Conservation (phyloP, 768 basidiomycete genomes). For the Suillus occidentalis region DNA sequence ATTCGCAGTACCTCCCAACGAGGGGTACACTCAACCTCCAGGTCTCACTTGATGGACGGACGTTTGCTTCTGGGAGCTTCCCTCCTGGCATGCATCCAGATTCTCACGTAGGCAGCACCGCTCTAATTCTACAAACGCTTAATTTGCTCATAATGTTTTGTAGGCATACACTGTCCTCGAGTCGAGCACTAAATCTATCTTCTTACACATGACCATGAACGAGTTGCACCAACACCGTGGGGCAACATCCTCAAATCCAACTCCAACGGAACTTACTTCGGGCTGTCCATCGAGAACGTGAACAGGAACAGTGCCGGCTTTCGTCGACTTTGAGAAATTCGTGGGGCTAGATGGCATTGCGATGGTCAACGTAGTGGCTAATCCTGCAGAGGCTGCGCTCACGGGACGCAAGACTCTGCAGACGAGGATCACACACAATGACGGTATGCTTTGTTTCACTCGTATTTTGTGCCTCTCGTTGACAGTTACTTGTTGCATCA, state of each 20-base stretch:
- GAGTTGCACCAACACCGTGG: conserved; percentile 72
- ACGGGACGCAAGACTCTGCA: conserved; percentile 75
- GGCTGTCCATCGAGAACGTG: conserved; percentile 80
- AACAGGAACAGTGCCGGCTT: conserved; percentile 91
- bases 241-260: conserved; percentile 95
- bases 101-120: conserved; percentile 67
- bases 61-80: conserved; percentile 85
- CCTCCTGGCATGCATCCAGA: conserved; percentile 88
- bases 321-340: conserved; percentile 98
- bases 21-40: conserved; percentile 74
- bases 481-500: conserved; percentile 27
- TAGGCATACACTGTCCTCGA: conserved; percentile 94
- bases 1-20: conserved; percentile 47
- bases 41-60: conserved; percentile 88
- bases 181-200: conserved; percentile 89
- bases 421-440: conserved; percentile 93
- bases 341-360: conserved; percentile 95
- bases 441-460: conserved; percentile 53
- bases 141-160: neutral
- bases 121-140: neutral
- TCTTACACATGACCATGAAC: conserved; percentile 95
- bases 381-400: conserved; percentile 71
- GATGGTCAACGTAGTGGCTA: conserved; percentile 85
- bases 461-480: neutral
- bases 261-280: conserved; percentile 97